Evolutionary conservation across 192 early-diverging fungal species (phyloP).

Genomic region (Umbelopsis isabellina): DNA sequence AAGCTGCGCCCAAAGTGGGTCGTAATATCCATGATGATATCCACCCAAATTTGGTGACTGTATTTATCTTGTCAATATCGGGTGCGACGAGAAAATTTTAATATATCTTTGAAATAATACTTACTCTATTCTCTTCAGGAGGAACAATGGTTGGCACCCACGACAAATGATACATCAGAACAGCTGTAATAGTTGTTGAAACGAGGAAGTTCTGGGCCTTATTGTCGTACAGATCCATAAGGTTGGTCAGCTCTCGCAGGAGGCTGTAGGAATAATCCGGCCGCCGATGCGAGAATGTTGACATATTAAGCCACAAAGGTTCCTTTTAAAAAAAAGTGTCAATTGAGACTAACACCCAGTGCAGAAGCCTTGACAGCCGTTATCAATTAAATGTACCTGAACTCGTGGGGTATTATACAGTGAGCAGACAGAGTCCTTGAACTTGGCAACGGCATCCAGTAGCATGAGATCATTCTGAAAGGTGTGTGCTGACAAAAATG

Average conservation of each 20-base stretch:
- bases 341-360: neutral
- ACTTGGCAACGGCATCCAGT: conserved; percentile 47
- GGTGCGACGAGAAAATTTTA: too few species aligned
- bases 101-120: neutral
- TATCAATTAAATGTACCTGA: conserved; percentile 42
- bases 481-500: conserved; percentile 43
- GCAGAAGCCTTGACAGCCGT: neutral
- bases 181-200: conserved; percentile 51
- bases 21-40: conserved; percentile 45
- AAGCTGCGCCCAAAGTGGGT: conserved; percentile 63
- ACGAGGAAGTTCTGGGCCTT: conserved; percentile 43
- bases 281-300: conserved; percentile 44
- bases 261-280: conserved; percentile 35
- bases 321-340: conserved; percentile 26
- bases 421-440: conserved; percentile 48
- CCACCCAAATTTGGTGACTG: conserved; percentile 20
- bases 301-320: conserved; percentile 52
- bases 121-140: conserved; percentile 42
- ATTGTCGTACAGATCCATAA: conserved; percentile 37
- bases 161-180: conserved; percentile 55
- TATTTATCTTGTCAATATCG: neutral
- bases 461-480: conserved; percentile 55
- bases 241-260: conserved; percentile 36
- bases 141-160: conserved; percentile 63
- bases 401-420: conserved; percentile 59